Evolutionary conservation across 129 eudicot species (phyloP).

Genomic region (Calendula officinalis): DNA sequence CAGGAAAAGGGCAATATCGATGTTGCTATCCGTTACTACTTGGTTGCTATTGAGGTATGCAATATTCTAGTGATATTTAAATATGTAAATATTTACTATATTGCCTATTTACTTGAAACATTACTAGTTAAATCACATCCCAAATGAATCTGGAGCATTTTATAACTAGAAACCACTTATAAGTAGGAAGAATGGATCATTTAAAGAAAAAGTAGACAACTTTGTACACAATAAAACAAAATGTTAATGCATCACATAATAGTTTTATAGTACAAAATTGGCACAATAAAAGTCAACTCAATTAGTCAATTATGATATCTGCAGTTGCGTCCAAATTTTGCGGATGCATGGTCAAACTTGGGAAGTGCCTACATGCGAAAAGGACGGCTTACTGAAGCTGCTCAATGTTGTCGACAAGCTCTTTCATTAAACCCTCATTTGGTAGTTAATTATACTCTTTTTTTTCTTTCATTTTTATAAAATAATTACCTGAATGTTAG

Average conservation of each 20-base stretch:
- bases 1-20: slow-evolving; percentile 99
- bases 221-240: neutral
- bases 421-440: slow-evolving; percentile 89
- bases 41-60: slow-evolving; percentile 91
- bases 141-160: slow-evolving; percentile 3
- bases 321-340: slow-evolving; percentile 98
- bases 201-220: neutral
- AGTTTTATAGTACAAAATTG: neutral
- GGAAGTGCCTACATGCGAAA: slow-evolving; percentile 98
- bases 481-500: neutral
- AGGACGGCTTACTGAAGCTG: slow-evolving; percentile 89
- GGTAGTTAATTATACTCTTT: slow-evolving; percentile 34
- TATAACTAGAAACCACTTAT: slow-evolving; percentile 6
- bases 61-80: neutral
- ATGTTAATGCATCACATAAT: neutral
- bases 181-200: neutral
- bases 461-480: slow-evolving; percentile 2
- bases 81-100: neutral
- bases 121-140: neutral
- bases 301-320: slow-evolving; percentile 16
- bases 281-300: no score
- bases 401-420: slow-evolving; percentile 97
- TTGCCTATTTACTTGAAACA: neutral
- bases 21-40: slow-evolving; percentile 84
- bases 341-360: slow-evolving; percentile 99